Conservation (phyloP, 768 basidiomycete species). For the Kwoniella pini region DNA sequence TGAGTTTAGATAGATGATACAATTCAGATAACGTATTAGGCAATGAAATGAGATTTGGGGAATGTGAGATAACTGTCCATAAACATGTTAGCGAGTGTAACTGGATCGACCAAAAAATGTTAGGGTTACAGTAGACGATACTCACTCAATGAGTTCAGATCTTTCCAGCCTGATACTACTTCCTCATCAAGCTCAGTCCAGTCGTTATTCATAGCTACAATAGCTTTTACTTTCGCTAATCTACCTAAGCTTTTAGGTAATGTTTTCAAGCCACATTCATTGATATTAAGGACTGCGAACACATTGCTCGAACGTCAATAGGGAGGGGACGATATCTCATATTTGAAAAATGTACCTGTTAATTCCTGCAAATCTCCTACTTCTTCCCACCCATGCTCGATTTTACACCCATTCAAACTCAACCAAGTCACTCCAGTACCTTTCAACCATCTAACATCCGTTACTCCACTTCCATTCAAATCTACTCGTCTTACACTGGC, state of each 20-base stretch:
- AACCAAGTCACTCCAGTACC: slow-evolving; percentile 42
- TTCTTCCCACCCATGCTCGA: slow-evolving; percentile 40
- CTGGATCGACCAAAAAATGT: slow-evolving; percentile 1
- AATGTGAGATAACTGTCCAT: slow-evolving; percentile 41
- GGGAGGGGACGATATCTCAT: neutral
- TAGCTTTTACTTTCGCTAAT: slow-evolving; percentile 38
- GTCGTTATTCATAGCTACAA: slow-evolving; percentile 47
- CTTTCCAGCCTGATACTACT: slow-evolving; percentile 35
- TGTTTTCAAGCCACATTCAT: slow-evolving; percentile 27
- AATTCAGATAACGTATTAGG: slow-evolving; percentile 24
- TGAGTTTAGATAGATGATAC: slow-evolving; percentile 44
- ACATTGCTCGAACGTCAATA: neutral
- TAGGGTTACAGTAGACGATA: neutral
- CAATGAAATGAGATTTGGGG: slow-evolving; percentile 32
- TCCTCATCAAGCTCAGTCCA: slow-evolving; percentile 36
- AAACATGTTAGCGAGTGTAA: neutral
- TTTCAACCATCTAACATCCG: slow-evolving; percentile 36
- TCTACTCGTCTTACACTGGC: slow-evolving; percentile 31
- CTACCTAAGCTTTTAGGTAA: slow-evolving; percentile 23
- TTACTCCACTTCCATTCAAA: slow-evolving; percentile 35
- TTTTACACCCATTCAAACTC: slow-evolving; percentile 38
- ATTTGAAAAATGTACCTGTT: slow-evolving; percentile 28
- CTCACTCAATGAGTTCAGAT: slow-evolving; percentile 49
- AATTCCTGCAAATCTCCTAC: slow-evolving; percentile 39
- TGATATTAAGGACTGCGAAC: slow-evolving; percentile 40